Evolutionary conservation across 352 stramenopile species (phyloP).

Genomic region (Phytophthora aleatoria): DNA sequence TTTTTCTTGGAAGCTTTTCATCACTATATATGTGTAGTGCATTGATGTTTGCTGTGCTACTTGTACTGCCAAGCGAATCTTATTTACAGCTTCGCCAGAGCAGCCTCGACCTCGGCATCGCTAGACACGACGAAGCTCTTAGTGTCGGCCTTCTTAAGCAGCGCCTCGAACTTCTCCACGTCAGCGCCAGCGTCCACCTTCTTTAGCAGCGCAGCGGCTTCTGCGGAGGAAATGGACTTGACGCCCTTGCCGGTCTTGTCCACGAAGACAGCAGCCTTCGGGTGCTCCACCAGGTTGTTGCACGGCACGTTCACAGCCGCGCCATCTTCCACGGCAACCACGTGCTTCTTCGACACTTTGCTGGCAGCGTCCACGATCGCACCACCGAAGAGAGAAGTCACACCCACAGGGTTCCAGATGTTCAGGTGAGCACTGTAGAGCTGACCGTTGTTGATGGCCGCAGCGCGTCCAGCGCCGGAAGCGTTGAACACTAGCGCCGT

Average conservation of each 20-base stretch:
- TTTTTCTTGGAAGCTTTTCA: conserved; percentile 22
- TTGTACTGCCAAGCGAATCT: conserved; percentile 27
- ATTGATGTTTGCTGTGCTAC: conserved; percentile 34
- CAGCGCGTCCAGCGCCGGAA: conserved; percentile 51
- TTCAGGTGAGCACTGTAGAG: conserved; percentile 74
- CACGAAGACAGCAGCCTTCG: conserved; percentile 67
- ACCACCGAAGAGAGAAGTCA: conserved; percentile 77
- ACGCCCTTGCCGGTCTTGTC: conserved; percentile 60
- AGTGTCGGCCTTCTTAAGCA: conserved; percentile 65
- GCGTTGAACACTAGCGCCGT: conserved; percentile 76
- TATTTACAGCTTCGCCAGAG: conserved; percentile 70
- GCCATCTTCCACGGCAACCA: conserved; percentile 50
- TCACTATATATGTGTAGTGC: conserved; percentile 41
- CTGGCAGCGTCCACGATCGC: conserved; percentile 55
- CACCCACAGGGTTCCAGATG: conserved; percentile 70
- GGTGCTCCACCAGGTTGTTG: conserved; percentile 78
- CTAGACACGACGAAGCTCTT: conserved; percentile 73
- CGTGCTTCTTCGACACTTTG: conserved; percentile 66
- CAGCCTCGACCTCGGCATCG: conserved; percentile 59
- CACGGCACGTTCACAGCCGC: conserved; percentile 71
- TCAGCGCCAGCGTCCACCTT: conserved; percentile 54
- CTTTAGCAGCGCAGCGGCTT: conserved; percentile 55
- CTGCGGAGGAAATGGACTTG: conserved; percentile 62
- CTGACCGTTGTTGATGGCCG: conserved; percentile 61
- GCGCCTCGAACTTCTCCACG: conserved; percentile 64